A percentile compares a stretch with the other conserved stretches of the same genome.
These are phyloP conservation scores for Paraglomus brasilianum DNA, from an alignment of 192 early-diverging fungal species.

Conservation along the genomic window DNA sequence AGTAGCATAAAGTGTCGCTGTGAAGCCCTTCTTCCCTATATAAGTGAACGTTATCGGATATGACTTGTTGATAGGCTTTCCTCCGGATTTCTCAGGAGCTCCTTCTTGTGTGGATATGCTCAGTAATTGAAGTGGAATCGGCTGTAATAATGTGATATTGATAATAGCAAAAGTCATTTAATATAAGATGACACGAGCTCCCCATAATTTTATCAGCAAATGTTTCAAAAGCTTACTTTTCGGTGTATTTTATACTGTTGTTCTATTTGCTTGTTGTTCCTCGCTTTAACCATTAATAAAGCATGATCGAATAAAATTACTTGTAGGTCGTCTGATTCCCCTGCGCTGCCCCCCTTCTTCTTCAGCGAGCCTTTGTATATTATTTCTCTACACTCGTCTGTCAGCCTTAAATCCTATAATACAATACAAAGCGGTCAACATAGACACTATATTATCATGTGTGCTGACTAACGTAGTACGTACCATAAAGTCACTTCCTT, in stretches of 20 bases:
- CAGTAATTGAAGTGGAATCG: conserved; percentile 81
- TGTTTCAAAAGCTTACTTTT: conserved; percentile 35
- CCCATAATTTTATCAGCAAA: too few species aligned
- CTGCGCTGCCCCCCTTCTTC: conserved; percentile 53
- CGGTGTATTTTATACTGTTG: conserved; percentile 58
- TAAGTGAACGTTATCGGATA: conserved; percentile 76
- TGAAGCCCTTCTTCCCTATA: conserved; percentile 69
- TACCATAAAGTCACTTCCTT: conserved; percentile 41
- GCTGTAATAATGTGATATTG: conserved; percentile 44
- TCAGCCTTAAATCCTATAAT: conserved; percentile 71
- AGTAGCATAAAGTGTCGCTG: conserved; percentile 70
- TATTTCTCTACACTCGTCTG: conserved; percentile 64
- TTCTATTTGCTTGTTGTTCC: conserved; percentile 56
- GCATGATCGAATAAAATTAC: conserved; percentile 89
- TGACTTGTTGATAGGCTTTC: conserved; percentile 24
- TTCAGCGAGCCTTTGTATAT: conserved; percentile 83
- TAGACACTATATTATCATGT: conserved; percentile 1
- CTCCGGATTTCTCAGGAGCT: conserved; percentile 8
- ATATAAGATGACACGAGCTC: conserved; percentile 5
- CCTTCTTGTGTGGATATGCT: conserved; percentile 60
- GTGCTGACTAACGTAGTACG: conserved; percentile 17
- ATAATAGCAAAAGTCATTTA: conserved; percentile 31
- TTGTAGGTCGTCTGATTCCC: conserved; percentile 64
- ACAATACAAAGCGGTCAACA: conserved; percentile 22
- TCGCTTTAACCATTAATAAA: conserved; percentile 72